Percentiles rank a stretch among this genome's conserved stretches.
These are phyloP conservation scores for Pleurotus cornucopiae DNA, from an alignment of 768 basidiomycete species.

Conservation along the genomic window DNA sequence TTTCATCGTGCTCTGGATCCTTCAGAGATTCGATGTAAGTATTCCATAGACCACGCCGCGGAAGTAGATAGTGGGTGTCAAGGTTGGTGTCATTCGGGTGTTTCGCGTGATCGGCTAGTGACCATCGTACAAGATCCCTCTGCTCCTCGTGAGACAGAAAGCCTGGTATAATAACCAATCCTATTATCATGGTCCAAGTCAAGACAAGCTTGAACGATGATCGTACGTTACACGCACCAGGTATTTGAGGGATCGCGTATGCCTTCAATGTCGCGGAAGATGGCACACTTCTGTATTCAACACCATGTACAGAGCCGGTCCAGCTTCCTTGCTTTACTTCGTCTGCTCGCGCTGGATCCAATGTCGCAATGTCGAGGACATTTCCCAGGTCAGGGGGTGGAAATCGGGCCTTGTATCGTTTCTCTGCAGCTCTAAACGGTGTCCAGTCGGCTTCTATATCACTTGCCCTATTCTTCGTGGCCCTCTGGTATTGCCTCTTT, in stretches of 20 bases:
- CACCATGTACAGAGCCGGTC: slow-evolving; percentile 37
- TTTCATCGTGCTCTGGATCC: slow-evolving; percentile 25
- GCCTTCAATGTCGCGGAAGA: slow-evolving; percentile 25
- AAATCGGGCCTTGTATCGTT: slow-evolving; percentile 74
- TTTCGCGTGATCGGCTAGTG: slow-evolving; percentile 70
- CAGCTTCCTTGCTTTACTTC: slow-evolving; percentile 46
- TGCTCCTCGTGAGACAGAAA: slow-evolving; percentile 66
- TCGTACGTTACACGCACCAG: slow-evolving; percentile 37
- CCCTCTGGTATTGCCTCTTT: slow-evolving; percentile 51
- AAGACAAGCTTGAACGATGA: slow-evolving; percentile 10
- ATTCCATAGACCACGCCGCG: slow-evolving; percentile 76
- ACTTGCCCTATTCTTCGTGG: slow-evolving; percentile 49
- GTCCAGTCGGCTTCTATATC: slow-evolving; percentile 58
- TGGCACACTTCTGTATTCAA: slow-evolving; percentile 27
- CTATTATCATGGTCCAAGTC: slow-evolving; percentile 32
- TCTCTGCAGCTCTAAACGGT: slow-evolving; percentile 74
- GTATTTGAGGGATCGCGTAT: slow-evolving; percentile 48
- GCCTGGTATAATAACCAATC: slow-evolving; percentile 79
- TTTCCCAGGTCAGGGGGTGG: slow-evolving; percentile 69
- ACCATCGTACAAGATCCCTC: slow-evolving; percentile 63
- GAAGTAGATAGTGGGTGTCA: slow-evolving; percentile 80
- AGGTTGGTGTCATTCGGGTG: slow-evolving; percentile 87
- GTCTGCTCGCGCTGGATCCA: slow-evolving; percentile 32
- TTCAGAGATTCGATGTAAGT: slow-evolving; percentile 35
- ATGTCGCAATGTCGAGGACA: slow-evolving; percentile 62